Percentiles rank a stretch among this genome's conserved stretches.
These are phyloP conservation scores for Dioscorea dumetorum DNA, from an alignment of 106 monocot species.

Conservation along the genomic window DNA sequence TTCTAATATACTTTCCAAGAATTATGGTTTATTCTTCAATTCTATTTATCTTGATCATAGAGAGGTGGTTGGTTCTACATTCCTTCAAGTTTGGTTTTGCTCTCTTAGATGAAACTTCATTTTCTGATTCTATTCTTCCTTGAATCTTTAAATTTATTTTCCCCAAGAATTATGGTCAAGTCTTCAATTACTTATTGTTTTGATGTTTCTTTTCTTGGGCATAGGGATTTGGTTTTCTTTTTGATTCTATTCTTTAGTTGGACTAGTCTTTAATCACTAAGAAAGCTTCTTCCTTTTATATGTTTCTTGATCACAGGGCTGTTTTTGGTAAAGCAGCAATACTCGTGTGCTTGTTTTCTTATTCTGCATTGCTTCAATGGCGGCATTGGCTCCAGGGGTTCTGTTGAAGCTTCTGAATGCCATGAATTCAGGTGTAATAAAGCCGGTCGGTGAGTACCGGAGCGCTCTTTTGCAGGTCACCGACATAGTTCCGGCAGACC, in stretches of 20 bases:
- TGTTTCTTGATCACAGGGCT: not conserved
- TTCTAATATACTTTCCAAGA: no score
- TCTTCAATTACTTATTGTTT: no score
- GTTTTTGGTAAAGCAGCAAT: not conserved
- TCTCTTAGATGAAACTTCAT: not conserved
- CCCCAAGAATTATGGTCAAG: not conserved
- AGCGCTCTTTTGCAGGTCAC: slow-evolving; percentile 81
- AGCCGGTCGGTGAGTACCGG: slow-evolving; percentile 64
- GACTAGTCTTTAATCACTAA: no score
- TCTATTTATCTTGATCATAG: no score
- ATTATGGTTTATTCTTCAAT: no score
- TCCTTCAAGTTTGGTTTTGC: not conserved
- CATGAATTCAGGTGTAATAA: slow-evolving; percentile 52
- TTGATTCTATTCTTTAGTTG: no score
- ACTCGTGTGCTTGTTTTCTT: not conserved
- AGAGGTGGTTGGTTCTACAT: not conserved
- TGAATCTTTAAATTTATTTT: not conserved
- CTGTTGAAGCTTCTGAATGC: slow-evolving; percentile 72
- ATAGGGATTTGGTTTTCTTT: no score
- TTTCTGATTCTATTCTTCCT: not conserved
- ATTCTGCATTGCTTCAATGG: slow-evolving; percentile 31
- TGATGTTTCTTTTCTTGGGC: no score
- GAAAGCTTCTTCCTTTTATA: no score
- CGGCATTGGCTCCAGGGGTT: slow-evolving; percentile 52
- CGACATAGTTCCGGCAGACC: slow-evolving; percentile 86